phyloP scores from a whole-genome alignment of 306 rosid genomes.

The Senna siamea region DNA sequence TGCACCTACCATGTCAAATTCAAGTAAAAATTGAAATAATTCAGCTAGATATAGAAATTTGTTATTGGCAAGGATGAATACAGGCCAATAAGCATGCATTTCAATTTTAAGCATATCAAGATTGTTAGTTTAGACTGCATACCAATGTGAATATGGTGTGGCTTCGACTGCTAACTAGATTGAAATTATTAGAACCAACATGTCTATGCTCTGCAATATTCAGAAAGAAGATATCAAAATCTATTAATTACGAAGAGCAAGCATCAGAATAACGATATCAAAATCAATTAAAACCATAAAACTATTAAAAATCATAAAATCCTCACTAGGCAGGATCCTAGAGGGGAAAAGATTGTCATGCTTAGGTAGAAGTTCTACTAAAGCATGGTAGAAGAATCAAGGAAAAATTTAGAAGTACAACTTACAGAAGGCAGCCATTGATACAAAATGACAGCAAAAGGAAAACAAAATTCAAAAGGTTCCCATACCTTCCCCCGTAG shows the following conservation, averaged over 20 bases:
- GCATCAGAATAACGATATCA: conserved; percentile 20
- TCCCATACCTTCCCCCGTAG: conserved; percentile 80
- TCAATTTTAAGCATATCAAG: conserved; percentile 34
- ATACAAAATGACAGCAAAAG: conserved; percentile 31
- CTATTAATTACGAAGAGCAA: conserved; percentile 29
- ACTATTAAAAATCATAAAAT: conserved; percentile 12
- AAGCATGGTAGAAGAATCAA: conserved; percentile 20
- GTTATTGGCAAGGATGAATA: conserved; percentile 12
- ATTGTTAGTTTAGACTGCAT: conserved; percentile 33
- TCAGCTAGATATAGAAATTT: conserved; percentile 3
- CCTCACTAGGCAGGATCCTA: conserved; percentile 15
- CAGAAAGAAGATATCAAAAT: conserved; percentile 39
- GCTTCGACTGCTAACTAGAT: conserved; percentile 90
- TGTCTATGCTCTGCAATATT: conserved; percentile 80
- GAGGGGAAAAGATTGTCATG: conserved; percentile 18
- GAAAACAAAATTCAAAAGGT: conserved; percentile 1
- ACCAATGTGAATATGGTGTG: conserved; percentile 92
- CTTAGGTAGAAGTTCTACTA: background rate
- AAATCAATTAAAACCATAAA: conserved; percentile 17
- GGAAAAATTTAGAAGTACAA: conserved; percentile 1
- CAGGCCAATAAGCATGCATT: conserved; percentile 4
- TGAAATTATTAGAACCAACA: conserved; percentile 91
- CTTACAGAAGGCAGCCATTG: conserved; percentile 12
- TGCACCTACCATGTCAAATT: conserved; percentile 3
- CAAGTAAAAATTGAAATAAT: background rate